Conservation (phyloP, 192 early-diverging fungal genomes). For the Entomortierella beljakovae region DNA sequence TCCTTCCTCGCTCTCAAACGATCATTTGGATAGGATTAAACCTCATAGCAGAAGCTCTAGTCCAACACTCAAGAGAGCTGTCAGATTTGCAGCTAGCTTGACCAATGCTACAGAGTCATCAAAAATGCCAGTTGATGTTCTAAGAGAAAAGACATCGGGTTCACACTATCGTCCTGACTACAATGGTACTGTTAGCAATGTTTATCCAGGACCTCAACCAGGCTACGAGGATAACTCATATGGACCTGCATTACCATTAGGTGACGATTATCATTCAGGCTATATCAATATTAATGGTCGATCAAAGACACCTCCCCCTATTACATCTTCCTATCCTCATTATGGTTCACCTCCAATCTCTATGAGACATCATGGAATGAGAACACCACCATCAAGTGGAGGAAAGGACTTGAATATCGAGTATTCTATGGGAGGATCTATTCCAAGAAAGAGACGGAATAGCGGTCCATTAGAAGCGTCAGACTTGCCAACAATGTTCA, state of each 20-base stretch:
- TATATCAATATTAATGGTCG: slow-evolving; percentile 7
- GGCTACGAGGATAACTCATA: slow-evolving; percentile 22
- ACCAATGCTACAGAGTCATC: slow-evolving; percentile 15
- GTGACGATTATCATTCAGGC: slow-evolving; percentile 1
- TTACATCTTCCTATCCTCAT: slow-evolving; percentile 1
- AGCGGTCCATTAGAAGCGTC: slow-evolving; percentile 14
- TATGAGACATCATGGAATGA: slow-evolving; percentile 24
- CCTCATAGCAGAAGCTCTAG: slow-evolving; percentile 38
- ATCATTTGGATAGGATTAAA: slow-evolving; percentile 10
- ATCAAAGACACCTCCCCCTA: slow-evolving; percentile 12
- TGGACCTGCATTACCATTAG: background rate
- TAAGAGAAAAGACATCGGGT: slow-evolving; percentile 11
- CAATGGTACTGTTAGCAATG: slow-evolving; percentile 5
- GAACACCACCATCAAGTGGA: slow-evolving; percentile 46
- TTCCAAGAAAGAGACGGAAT: slow-evolving; percentile 12
- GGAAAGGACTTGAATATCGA: slow-evolving; percentile 34
- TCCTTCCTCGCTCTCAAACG: slow-evolving; percentile 12
- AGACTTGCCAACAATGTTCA: slow-evolving; percentile 27
- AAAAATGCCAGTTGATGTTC: background rate
- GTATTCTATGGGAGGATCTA: slow-evolving; percentile 9
- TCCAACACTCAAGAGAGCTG: slow-evolving; percentile 35
- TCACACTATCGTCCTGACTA: slow-evolving; percentile 13
- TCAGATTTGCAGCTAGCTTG: slow-evolving; percentile 23
- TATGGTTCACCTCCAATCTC: background rate
- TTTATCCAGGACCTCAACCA: slow-evolving; percentile 29